Base-by-base conservation (phyloP, 1,284 basidiomycete species). In the Bjerkandera adusta region DNA sequence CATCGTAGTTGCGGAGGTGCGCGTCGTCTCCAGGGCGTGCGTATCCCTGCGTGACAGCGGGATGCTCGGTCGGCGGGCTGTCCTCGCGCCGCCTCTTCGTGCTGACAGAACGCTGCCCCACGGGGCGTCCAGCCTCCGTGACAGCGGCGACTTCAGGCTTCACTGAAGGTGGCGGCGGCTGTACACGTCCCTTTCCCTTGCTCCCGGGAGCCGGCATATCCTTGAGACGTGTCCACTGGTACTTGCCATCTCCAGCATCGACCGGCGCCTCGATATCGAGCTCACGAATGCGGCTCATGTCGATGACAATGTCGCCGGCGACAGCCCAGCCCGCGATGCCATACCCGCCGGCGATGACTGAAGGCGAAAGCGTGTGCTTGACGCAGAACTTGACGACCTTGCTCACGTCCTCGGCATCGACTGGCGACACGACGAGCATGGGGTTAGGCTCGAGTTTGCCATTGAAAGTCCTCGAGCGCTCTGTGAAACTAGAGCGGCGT, bases 271-370 rank as follows among this genome's bases (percentile, higher is more conserved):
- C 86, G 52, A 88, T 83, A 36, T 80, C 79, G 43, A 85, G 73
- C 38, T 82, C 81, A 45, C 72, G 71, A 47, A 95, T 69, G 56
- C 75, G 75, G 54, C 73, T 77, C 47, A 94, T 69, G 68, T 95
- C 91, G 57, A 94, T 66, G 55, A 94, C 82, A 45, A 94, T 71
- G 59, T 93, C 86, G 33, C 91, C 92, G 26, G 82, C 83, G 43
- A 94, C 80, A 11, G 89, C 79, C 87, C 89, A 92, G 2, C 92
- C 92, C 8, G 85, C 89, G 3, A 89, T 93, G 5, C 90, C 92
- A 61, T 87, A 93, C 0, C 92, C 92, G 13, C 92, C 92, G 0
- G 89, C 86, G 63, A 89, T 92, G 57, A 92, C 74, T n/a, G 89
- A 92, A 4, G 85, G 77, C n/a, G 84, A 83, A 3, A 94, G 68